Conservation (phyloP, 2,329 filamentous ascomycete genomes). For the Cercospora sp. region DNA sequence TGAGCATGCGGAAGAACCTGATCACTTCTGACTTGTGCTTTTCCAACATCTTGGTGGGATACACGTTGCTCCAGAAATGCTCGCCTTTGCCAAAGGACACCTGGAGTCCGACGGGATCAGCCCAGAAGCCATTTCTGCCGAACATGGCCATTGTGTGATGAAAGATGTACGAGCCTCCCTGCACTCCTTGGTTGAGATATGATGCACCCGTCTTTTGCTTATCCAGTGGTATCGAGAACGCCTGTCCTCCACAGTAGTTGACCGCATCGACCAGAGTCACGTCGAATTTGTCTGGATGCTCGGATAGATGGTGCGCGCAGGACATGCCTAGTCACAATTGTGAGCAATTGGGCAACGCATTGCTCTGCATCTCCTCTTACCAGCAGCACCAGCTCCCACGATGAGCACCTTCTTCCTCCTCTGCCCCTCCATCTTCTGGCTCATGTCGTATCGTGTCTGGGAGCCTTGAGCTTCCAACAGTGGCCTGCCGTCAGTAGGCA, state of each 20-base stretch:
- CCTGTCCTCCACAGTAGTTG: constrained; percentile 61
- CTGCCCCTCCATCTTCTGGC: constrained; percentile 39
- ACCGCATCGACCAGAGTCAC: constrained; percentile 63
- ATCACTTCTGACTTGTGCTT: constrained; percentile 58
- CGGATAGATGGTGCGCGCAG: constrained; percentile 65
- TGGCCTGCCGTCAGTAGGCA: constrained; percentile 30
- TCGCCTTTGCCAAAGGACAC: constrained; percentile 65
- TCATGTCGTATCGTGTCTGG: constrained; percentile 41
- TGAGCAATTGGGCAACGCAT: not conserved
- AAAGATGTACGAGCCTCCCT: constrained; percentile 65
- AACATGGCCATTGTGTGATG: constrained; percentile 69
- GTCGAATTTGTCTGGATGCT: constrained; percentile 65
- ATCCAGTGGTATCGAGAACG: constrained; percentile 59
- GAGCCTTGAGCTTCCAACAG: constrained; percentile 34
- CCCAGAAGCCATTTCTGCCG: constrained; percentile 55
- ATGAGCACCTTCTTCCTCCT: constrained; percentile 54
- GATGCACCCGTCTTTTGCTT: constrained; percentile 57
- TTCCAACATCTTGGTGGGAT: constrained; percentile 59
- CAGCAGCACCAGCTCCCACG: constrained; percentile 63
- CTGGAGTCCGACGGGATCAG: constrained; percentile 60
- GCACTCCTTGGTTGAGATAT: constrained; percentile 64
- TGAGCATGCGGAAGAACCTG: constrained; percentile 56
- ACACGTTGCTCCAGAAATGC: constrained; percentile 66
- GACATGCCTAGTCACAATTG: constrained; percentile 53
- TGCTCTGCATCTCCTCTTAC: constrained; percentile 47